Conservation (phyloP, 225 moss, liverwort and hornwort genomes). For the Pseudoscleropodium purum region DNA sequence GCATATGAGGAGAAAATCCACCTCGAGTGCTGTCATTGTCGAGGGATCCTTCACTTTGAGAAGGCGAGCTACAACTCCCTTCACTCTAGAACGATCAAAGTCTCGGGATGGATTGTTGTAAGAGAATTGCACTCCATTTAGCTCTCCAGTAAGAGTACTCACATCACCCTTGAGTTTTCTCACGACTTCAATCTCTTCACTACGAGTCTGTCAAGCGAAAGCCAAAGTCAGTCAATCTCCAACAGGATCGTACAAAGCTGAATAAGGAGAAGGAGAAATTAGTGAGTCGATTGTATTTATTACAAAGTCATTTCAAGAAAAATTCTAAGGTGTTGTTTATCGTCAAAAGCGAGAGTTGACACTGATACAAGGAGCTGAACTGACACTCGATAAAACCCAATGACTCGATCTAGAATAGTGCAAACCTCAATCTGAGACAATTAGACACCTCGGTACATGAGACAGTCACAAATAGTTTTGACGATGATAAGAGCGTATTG, state of each 20-base stretch:
- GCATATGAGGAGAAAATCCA: conserved; percentile 4
- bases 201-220: conserved; percentile 47
- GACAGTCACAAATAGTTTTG: neutral
- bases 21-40: conserved; percentile 97
- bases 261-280: neutral
- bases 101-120: conserved; percentile 80
- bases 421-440: neutral
- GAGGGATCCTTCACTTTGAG: conserved; percentile 76
- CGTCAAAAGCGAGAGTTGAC: neutral
- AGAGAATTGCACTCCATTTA: conserved; percentile 78
- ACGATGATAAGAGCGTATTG: neutral
- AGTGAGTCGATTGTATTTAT: neutral
- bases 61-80: conserved; percentile 90
- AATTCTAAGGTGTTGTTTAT: neutral
- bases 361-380: neutral
- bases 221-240: neutral
- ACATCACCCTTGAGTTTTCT: conserved; percentile 67
- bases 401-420: neutral
- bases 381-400: neutral
- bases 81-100: conserved; percentile 74
- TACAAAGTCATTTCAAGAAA: no score
- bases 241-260: neutral
- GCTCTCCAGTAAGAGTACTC: conserved; percentile 52
- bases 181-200: conserved; percentile 54
- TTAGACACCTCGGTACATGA: neutral